These are phyloP conservation scores for Chlorella sorokiniana DNA, from an alignment of 139 green algal species.

Conservation along the genomic window DNA sequence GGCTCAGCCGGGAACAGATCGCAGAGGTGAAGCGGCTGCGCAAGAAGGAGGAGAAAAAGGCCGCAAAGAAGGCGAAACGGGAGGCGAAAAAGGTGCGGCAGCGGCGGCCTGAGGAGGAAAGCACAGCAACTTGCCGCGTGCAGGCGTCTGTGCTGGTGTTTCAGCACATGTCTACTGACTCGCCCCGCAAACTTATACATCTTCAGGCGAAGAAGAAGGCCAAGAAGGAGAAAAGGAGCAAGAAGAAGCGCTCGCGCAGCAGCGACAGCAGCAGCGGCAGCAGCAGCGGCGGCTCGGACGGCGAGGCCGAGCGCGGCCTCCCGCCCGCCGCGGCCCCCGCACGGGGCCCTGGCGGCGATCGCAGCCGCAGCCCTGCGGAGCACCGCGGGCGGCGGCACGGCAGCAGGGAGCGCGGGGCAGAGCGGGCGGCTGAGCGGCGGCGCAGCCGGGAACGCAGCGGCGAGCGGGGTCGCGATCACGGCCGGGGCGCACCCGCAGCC, in stretches of 20 bases:
- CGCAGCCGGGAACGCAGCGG: too few species aligned
- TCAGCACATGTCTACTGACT: neutral
- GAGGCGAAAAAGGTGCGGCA: constrained; percentile 22
- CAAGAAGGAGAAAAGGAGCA: neutral
- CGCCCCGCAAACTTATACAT: too few species aligned
- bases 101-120: neutral
- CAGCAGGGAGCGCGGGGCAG: neutral
- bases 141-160: neutral
- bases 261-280: constrained; percentile 2
- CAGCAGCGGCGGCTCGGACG: neutral
- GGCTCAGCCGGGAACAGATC: constrained; percentile 41
- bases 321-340: neutral
- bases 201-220: constrained; percentile 15
- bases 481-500: too few species aligned
- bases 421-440: too few species aligned
- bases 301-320: neutral
- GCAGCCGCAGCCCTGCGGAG: neutral
- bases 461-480: too few species aligned
- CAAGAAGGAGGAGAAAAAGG: constrained; percentile 36
- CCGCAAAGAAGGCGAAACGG: constrained; percentile 31
- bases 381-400: neutral
- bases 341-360: neutral
- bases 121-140: neutral
- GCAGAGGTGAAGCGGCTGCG: constrained; percentile 33
- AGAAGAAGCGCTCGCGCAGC: neutral